A percentile compares a stretch with the other conserved stretches of the same genome.
Evolutionary conservation across 495 filamentous ascomycete genomes (phyloP).

Genomic region (Aspergillus diversus): DNA sequence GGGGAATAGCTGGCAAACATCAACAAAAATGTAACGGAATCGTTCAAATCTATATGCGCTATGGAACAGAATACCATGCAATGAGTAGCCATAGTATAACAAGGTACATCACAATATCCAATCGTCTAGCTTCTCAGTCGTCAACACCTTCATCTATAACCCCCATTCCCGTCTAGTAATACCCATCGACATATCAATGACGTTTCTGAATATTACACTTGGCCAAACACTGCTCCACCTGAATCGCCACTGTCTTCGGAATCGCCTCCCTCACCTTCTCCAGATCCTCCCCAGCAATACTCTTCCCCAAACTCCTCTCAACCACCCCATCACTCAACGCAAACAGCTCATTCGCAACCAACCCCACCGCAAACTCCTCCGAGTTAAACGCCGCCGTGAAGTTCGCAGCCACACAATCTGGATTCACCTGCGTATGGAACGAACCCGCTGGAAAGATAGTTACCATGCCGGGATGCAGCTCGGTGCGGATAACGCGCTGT

Average conservation of each 20-base stretch:
- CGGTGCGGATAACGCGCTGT: conserved; percentile 32
- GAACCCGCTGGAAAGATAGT: conserved; percentile 52
- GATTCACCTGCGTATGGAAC: conserved; percentile 56
- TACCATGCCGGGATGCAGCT: conserved; percentile 44
- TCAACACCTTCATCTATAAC: too few relatives aligned
- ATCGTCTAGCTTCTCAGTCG: too few relatives aligned
- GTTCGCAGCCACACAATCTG: conserved; percentile 38
- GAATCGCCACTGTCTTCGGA: conserved; percentile 22
- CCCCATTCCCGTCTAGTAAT: too few relatives aligned
- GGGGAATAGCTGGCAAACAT: too few relatives aligned
- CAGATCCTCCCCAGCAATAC: conserved; percentile 33
- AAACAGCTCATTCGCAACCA: conserved; percentile 28
- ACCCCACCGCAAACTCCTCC: conserved; percentile 29
- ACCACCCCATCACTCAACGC: conserved; percentile 28
- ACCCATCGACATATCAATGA: too few relatives aligned
- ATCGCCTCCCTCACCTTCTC: conserved; percentile 28
- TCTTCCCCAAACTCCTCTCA: conserved; percentile 27
- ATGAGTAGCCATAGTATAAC: too few relatives aligned
- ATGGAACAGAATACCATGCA: too few relatives aligned
- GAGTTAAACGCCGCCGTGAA: conserved; percentile 33
- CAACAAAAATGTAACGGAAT: too few relatives aligned
- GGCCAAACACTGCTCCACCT: conserved; percentile 33
- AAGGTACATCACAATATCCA: too few relatives aligned
- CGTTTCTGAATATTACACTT: conserved; percentile 31
- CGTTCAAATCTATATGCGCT: too few relatives aligned